Evolutionary conservation across 108 stramenopile genomes (phyloP).

Genomic region (Skeletonema tropicum): DNA sequence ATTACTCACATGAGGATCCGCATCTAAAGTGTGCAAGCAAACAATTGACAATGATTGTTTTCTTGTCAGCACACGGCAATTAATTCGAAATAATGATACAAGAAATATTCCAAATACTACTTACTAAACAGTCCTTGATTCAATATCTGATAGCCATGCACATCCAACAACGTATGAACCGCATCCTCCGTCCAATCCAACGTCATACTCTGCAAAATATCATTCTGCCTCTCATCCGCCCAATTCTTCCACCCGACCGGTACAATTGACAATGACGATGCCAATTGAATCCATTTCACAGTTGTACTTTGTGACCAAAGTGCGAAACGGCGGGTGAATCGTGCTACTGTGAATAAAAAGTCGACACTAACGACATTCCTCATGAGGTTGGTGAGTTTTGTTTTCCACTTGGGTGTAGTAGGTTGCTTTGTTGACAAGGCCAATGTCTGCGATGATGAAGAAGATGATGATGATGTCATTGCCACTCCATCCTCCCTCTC

Average conservation of each 20-base stretch:
- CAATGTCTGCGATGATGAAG: neutral
- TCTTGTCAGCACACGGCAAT: neutral
- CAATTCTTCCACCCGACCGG: constrained; percentile 61
- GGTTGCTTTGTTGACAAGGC: constrained; percentile 16
- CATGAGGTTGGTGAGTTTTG: constrained; percentile 22
- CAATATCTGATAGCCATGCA: constrained; percentile 83
- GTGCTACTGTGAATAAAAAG: constrained; percentile 52
- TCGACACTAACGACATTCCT: constrained; percentile 63
- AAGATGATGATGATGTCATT: too few relatives aligned
- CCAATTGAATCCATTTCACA: constrained; percentile 49
- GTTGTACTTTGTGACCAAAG: constrained; percentile 54
- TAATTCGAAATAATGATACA: neutral
- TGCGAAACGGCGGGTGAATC: constrained; percentile 47
- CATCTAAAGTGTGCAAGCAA: neutral
- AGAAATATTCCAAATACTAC: constrained; percentile 11
- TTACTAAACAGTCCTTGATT: constrained; percentile 74
- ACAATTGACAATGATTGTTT: neutral
- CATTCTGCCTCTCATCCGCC: constrained; percentile 59
- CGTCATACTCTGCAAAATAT: constrained; percentile 38
- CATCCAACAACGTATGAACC: constrained; percentile 70
- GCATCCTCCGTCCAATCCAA: constrained; percentile 60
- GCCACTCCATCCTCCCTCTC: neutral
- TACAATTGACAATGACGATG: constrained; percentile 30
- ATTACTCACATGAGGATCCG: constrained; percentile 42
- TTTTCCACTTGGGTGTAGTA: constrained; percentile 28